Conservation (phyloP, 2,329 filamentous ascomycete species). For the Rhynchosporium agropyri region DNA sequence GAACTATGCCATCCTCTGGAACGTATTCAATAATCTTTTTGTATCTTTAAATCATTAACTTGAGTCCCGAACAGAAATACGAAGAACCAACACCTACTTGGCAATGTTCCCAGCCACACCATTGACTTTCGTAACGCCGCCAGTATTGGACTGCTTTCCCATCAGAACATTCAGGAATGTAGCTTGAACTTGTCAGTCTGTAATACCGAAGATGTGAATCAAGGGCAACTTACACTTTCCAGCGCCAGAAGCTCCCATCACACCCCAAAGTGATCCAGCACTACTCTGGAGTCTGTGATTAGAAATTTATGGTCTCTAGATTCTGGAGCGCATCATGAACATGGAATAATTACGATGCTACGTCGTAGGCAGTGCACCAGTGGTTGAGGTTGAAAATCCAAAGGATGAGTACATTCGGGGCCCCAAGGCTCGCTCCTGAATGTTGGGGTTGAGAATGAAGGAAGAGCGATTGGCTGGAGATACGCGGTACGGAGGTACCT, state of each 20-base stretch:
- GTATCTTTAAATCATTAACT: constrained; percentile 44
- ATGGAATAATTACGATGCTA: not conserved
- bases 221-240: constrained; percentile 49
- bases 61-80: constrained; percentile 8
- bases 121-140: constrained; percentile 56
- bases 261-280: constrained; percentile 56
- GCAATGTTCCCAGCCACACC: constrained; percentile 38
- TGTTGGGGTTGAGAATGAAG: no score
- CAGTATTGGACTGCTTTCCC: constrained; percentile 57
- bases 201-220: not conserved
- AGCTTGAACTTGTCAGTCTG: constrained; percentile 36
- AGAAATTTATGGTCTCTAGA: no score
- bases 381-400: constrained; percentile 1
- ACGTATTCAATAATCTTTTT: constrained; percentile 63
- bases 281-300: constrained; percentile 28
- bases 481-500: no score
- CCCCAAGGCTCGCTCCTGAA: no score
- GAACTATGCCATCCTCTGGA: constrained; percentile 62
- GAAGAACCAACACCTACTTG: constrained; percentile 28
- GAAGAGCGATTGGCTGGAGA: no score
- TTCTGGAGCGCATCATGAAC: no score
- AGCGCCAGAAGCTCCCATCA: constrained; percentile 63
- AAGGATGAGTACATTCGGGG: not conserved
- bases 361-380: not conserved
- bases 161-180: constrained; percentile 64